Conservation (phyloP, 176 grass and related monocot genomes). For the Ensete ventricosum region DNA sequence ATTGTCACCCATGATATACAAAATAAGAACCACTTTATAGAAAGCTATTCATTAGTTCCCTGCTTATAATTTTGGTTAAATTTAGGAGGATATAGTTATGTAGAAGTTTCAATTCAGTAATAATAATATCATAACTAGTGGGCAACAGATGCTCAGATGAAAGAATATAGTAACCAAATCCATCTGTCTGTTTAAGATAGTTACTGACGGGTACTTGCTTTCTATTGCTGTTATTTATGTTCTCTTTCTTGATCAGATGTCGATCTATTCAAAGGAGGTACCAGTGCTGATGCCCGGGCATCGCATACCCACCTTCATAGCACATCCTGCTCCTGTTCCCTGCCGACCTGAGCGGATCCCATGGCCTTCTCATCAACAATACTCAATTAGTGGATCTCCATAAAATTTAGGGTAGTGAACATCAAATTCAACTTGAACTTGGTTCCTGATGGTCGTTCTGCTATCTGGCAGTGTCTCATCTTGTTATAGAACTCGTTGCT, state of each 20-base stretch:
- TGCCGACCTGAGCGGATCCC: slow-evolving; percentile 56
- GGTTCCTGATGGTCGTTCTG: too few relatives aligned
- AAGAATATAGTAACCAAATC: too few relatives aligned
- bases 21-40: too few relatives aligned
- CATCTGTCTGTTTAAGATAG: too few relatives aligned
- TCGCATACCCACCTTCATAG: slow-evolving; percentile 67
- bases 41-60: too few relatives aligned
- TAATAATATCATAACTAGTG: too few relatives aligned
- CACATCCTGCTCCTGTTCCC: slow-evolving; percentile 51
- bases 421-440: neutral
- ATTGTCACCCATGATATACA: too few relatives aligned
- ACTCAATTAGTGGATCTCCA: slow-evolving; percentile 18
- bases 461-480: neutral
- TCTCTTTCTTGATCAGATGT: slow-evolving; percentile 43
- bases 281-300: slow-evolving; percentile 93
- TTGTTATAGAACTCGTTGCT: neutral
- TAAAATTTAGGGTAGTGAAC: slow-evolving; percentile 33
- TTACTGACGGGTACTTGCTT: too few relatives aligned
- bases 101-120: too few relatives aligned
- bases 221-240: neutral
- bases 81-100: too few relatives aligned
- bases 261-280: slow-evolving; percentile 74
- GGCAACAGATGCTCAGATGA: too few relatives aligned
- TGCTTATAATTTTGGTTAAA: too few relatives aligned
- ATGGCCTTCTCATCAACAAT: slow-evolving; percentile 58